phyloP scores from a whole-genome alignment of 805 yeast genomes.

The Zygoascus bituminiphila region DNA sequence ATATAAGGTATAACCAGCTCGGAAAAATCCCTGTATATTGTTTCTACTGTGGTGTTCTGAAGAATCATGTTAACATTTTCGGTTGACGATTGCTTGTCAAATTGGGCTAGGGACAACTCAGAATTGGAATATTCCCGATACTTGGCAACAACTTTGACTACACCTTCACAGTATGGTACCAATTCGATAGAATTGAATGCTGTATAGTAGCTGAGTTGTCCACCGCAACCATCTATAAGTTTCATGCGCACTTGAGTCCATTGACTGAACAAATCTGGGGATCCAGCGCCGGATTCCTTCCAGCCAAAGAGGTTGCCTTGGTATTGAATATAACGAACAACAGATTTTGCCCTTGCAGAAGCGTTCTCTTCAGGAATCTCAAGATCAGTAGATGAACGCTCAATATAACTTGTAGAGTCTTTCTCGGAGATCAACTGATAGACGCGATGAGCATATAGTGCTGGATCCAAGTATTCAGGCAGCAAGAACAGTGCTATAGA shows the following conservation, averaged over 20 bases:
- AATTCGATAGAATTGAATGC: slow-evolving; percentile 14
- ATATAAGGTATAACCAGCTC: slow-evolving; percentile 25
- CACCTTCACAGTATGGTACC: slow-evolving; percentile 25
- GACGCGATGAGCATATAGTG: slow-evolving; percentile 9
- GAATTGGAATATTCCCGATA: slow-evolving; percentile 10
- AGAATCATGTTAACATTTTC: slow-evolving; percentile 12
- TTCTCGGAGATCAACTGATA: background rate
- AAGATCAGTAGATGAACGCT: slow-evolving; percentile 8
- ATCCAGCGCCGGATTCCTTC: slow-evolving; percentile 7
- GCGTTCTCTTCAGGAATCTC: slow-evolving; percentile 3
- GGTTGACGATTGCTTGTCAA: slow-evolving; percentile 15
- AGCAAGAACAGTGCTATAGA: slow-evolving; percentile 22
- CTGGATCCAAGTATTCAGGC: slow-evolving; percentile 26
- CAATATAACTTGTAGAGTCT: background rate
- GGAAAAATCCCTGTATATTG: slow-evolving; percentile 20
- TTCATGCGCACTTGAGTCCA: slow-evolving; percentile 25
- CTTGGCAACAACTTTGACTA: slow-evolving; percentile 21
- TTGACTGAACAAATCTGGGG: slow-evolving; percentile 8
- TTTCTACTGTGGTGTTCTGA: slow-evolving; percentile 8
- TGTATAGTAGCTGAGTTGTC: slow-evolving; percentile 10
- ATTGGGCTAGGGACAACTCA: slow-evolving; percentile 11
- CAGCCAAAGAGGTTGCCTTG: slow-evolving; percentile 19
- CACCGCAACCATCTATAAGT: slow-evolving; percentile 21
- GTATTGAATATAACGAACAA: slow-evolving; percentile 9
- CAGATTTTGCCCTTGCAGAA: slow-evolving; percentile 10